phyloP scores from a whole-genome alignment of 225 moss, liverwort and hornwort genomes.

The Sphagnum tenellum region DNA sequence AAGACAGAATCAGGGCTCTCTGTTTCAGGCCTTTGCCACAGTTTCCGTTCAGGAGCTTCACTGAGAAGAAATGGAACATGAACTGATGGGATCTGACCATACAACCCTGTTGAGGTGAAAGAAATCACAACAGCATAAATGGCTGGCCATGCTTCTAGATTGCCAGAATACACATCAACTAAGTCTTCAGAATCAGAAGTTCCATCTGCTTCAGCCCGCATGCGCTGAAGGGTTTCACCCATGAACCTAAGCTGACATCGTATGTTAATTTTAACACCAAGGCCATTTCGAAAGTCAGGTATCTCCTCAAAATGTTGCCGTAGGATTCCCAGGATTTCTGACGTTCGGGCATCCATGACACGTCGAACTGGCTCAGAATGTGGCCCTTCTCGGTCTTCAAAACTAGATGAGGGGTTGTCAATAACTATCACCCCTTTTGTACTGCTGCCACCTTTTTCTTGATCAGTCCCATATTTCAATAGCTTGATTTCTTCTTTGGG shows the following conservation, averaged over 20 bases:
- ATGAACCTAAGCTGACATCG: conserved; percentile 56
- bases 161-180: conserved; percentile 6
- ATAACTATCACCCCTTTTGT: conserved; percentile 2
- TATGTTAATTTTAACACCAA: conserved; percentile 75
- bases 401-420: not conserved
- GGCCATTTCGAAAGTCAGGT: conserved; percentile 65
- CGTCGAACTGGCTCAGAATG: conserved; percentile 35
- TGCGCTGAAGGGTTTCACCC: conserved; percentile 42
- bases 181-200: conserved; percentile 8
- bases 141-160: conserved; percentile 79
- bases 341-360: conserved; percentile 77
- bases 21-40: conserved; percentile 23
- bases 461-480: conserved; percentile 6
- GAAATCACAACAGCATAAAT: conserved; percentile 82
- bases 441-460: conserved; percentile 3
- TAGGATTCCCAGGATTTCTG: conserved; percentile 53
- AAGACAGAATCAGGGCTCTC: conserved; percentile 37
- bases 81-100: conserved; percentile 76
- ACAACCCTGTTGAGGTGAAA: conserved; percentile 70
- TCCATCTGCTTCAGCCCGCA: conserved; percentile 33
- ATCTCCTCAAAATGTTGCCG: conserved; percentile 82
- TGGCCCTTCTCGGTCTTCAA: conserved; percentile 15
- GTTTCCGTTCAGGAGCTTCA: conserved; percentile 42
- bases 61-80: conserved; percentile 90
- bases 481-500: conserved; percentile 23